phyloP scores from a whole-genome alignment of 495 filamentous ascomycete genomes.

The Penicillium silybi region DNA sequence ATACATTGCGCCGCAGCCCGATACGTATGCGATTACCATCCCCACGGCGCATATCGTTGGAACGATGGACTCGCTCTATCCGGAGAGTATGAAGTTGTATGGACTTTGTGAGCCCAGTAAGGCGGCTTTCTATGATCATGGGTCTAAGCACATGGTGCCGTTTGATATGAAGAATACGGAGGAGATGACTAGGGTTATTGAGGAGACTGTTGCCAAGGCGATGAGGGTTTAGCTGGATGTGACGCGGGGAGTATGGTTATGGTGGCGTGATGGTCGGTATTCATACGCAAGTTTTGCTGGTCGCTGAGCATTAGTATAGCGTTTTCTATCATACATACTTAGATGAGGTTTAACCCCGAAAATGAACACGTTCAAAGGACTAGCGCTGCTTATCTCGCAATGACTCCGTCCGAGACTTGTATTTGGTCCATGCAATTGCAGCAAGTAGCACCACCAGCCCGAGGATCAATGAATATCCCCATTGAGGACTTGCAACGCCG shows the following conservation, averaged over 20 bases:
- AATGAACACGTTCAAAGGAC: not conserved
- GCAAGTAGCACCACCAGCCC: constrained; percentile 50
- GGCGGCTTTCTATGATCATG: constrained; percentile 35
- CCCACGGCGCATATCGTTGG: constrained; percentile 43
- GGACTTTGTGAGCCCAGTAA: constrained; percentile 34
- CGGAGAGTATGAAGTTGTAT: constrained; percentile 28
- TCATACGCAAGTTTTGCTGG: not conserved
- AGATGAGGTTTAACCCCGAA: not conserved
- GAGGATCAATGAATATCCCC: constrained; percentile 25
- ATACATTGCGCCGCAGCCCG: constrained; percentile 10
- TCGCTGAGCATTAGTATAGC: constrained; percentile 3
- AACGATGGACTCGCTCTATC: constrained; percentile 27
- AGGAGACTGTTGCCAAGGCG: constrained; percentile 28
- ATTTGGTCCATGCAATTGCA: constrained; percentile 35
- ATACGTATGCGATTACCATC: constrained; percentile 24
- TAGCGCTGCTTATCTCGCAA: constrained; percentile 3
- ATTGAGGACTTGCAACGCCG: not conserved
- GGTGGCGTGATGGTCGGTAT: not conserved
- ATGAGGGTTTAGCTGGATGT: not conserved
- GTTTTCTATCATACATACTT: constrained; percentile 3
- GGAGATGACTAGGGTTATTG: constrained; percentile 28
- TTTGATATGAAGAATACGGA: constrained; percentile 37
- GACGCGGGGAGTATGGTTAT: not conserved
- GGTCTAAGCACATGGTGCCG: constrained; percentile 37
- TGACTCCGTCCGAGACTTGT: not conserved